phyloP scores from a whole-genome alignment of 257 asterid genomes.

The Cynanchum wilfordii region DNA sequence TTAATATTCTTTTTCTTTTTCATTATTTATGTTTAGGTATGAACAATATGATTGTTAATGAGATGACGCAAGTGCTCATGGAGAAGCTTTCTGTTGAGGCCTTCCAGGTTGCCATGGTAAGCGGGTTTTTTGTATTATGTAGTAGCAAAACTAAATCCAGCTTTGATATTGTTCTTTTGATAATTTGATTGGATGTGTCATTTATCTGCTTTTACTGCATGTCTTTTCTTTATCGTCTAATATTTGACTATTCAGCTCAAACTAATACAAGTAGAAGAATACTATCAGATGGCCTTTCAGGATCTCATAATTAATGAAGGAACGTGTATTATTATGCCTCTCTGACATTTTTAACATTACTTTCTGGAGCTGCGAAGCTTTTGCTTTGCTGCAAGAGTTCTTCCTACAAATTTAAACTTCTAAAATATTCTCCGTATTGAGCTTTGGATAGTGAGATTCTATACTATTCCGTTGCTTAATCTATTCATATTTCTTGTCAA shows the following conservation, averaged over 20 bases:
- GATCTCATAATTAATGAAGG: neutral
- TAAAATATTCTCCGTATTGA: neutral
- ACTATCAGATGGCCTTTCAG: neutral
- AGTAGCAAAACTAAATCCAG: neutral
- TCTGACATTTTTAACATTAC: neutral
- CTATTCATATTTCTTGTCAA: neutral
- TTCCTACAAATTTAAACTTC: neutral
- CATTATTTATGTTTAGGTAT: slow-evolving; percentile 30
- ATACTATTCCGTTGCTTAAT: too few relatives aligned
- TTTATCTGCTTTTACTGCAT: neutral
- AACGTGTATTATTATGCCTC: neutral
- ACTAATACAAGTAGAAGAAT: neutral
- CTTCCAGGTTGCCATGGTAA: slow-evolving; percentile 77
- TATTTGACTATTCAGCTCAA: neutral
- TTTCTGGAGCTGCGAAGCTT: neutral
- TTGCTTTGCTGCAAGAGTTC: neutral
- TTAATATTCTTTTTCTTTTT: neutral
- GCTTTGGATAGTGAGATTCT: neutral
- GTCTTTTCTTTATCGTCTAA: neutral
- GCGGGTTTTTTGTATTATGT: slow-evolving; percentile 9
- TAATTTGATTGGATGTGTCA: neutral
- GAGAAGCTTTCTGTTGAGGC: slow-evolving; percentile 88
- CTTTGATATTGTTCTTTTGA: neutral
- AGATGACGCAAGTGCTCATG: slow-evolving; percentile 59
- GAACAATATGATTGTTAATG: slow-evolving; percentile 54